phyloP scores from a whole-genome alignment of 257 asterid species.

The Solanum medicagineum region DNA sequence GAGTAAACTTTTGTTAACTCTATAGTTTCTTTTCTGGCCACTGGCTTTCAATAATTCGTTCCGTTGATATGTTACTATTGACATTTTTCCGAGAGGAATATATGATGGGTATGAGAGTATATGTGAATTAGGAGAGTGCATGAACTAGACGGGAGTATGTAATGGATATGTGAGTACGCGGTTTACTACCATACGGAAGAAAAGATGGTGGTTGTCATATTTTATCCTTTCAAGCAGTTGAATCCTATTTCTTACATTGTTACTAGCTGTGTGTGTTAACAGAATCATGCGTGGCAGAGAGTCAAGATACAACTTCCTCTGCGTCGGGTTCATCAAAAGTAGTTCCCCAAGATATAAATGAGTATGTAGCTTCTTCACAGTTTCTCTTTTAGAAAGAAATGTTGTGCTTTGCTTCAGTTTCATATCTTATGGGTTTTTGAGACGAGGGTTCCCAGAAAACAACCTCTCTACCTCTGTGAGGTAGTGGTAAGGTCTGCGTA shows the following conservation, averaged over 20 bases:
- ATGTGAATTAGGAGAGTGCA: neutral
- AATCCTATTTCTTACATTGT: neutral
- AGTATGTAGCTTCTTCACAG: slow-evolving; percentile 24
- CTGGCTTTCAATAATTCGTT: neutral
- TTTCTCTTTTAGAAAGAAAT: neutral
- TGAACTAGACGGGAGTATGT: neutral
- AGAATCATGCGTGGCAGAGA: slow-evolving; percentile 67
- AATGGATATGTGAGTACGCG: neutral
- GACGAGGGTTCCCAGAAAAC: too few relatives aligned
- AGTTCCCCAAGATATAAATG: slow-evolving; percentile 53
- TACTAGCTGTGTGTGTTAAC: slow-evolving; percentile 9
- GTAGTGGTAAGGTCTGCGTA: too few relatives aligned
- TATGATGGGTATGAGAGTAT: neutral
- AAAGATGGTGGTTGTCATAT: neutral
- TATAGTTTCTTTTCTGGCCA: neutral
- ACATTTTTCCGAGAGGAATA: neutral
- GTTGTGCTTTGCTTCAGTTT: neutral
- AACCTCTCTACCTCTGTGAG: too few relatives aligned
- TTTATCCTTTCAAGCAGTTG: neutral
- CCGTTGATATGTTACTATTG: neutral
- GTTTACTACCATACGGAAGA: neutral
- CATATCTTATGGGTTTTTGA: neutral
- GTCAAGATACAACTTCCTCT: slow-evolving; percentile 73
- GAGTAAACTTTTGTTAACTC: neutral
- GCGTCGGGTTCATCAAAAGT: slow-evolving; percentile 54